Conservation (phyloP, 2,329 filamentous ascomycete species). For the Sclerotiophoma versabilis region DNA sequence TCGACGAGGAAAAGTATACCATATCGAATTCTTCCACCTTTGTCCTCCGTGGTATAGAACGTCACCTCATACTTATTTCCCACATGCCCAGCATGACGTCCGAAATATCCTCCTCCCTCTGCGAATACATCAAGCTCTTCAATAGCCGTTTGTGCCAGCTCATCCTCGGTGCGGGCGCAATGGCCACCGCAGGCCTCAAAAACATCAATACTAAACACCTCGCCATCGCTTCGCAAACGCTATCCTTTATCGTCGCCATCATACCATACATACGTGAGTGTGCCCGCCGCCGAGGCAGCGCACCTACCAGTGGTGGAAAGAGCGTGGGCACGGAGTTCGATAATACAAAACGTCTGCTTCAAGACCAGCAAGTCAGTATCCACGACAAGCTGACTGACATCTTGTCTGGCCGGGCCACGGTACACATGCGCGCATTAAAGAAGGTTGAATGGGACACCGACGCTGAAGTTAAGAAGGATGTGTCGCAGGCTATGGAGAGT, state of each 20-base stretch:
- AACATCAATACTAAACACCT: slow-evolving; percentile 93
- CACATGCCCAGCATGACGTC: slow-evolving; percentile 88
- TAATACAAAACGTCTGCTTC: slow-evolving; percentile 80
- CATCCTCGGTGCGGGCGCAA: slow-evolving; percentile 93
- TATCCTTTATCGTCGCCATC: slow-evolving; percentile 85
- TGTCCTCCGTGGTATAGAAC: slow-evolving; percentile 80
- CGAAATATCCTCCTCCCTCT: slow-evolving; percentile 78
- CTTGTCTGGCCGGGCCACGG: slow-evolving; percentile 77
- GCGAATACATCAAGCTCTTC: slow-evolving; percentile 90
- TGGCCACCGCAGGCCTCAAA: slow-evolving; percentile 83
- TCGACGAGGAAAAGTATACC: slow-evolving; percentile 86
- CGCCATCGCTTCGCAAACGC: slow-evolving; percentile 85
- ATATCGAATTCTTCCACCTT: slow-evolving; percentile 83
- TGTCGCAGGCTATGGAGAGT: slow-evolving; percentile 82
- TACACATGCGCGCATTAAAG: slow-evolving; percentile 78
- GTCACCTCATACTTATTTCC: slow-evolving; percentile 81
- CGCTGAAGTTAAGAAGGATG: slow-evolving; percentile 49
- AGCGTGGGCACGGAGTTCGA: slow-evolving; percentile 79
- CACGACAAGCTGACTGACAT: slow-evolving; percentile 94
- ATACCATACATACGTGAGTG: slow-evolving; percentile 93
- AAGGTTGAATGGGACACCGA: slow-evolving; percentile 75
- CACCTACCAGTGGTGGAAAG: slow-evolving; percentile 41
- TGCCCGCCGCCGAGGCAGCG: slow-evolving; percentile 72
- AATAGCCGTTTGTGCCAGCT: slow-evolving; percentile 96
- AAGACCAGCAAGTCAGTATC: slow-evolving; percentile 89